A percentile compares a stretch with the other conserved stretches of the same genome.
phyloP scores from a whole-genome alignment of 2,329 filamentous ascomycete species.

The Myriosclerotinia duriaeana region DNA sequence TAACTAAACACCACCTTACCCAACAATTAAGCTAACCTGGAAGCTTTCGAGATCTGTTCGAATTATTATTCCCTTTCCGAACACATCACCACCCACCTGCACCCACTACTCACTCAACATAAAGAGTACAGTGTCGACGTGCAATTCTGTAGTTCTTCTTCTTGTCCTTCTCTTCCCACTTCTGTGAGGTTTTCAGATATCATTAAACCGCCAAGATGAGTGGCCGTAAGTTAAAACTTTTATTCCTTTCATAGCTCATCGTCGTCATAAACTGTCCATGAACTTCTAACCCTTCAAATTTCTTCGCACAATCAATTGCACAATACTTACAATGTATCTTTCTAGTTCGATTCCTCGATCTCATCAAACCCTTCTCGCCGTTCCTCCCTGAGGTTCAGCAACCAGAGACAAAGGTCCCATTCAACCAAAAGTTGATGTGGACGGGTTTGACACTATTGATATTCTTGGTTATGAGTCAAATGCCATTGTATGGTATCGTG shows the following conservation, averaged over 20 bases:
- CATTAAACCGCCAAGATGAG: conserved; percentile 45
- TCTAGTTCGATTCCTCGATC: conserved; percentile 95
- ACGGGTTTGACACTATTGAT: conserved; percentile 91
- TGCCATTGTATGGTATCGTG: conserved; percentile 98
- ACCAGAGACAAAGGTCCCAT: conserved; percentile 96
- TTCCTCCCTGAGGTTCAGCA: conserved; percentile 99
- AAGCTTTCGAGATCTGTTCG: conserved; percentile 36
- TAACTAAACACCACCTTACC: conserved; percentile 12
- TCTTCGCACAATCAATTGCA: conserved; percentile 26
- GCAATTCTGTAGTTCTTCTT: conserved; percentile 35
- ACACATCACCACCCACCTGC: conserved; percentile 33
- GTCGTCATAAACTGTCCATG: conserved; percentile 17
- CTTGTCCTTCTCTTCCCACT: conserved; percentile 39
- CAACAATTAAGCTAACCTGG: conserved; percentile 16
- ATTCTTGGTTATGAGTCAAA: conserved; percentile 99
- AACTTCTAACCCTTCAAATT: conserved; percentile 22
- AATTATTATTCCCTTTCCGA: conserved; percentile 28
- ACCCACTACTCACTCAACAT: too few relatives aligned
- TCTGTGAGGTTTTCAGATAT: conserved; percentile 41
- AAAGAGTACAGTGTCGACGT: conserved; percentile 33
- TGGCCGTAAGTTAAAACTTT: conserved; percentile 42
- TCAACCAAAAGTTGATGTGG: conserved; percentile 99
- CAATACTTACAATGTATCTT: conserved; percentile 35
- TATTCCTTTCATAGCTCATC: conserved; percentile 22
- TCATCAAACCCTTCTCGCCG: conserved; percentile 99